Conservation (phyloP, 345 rosid genomes). For the Ailanthus altissimus region DNA sequence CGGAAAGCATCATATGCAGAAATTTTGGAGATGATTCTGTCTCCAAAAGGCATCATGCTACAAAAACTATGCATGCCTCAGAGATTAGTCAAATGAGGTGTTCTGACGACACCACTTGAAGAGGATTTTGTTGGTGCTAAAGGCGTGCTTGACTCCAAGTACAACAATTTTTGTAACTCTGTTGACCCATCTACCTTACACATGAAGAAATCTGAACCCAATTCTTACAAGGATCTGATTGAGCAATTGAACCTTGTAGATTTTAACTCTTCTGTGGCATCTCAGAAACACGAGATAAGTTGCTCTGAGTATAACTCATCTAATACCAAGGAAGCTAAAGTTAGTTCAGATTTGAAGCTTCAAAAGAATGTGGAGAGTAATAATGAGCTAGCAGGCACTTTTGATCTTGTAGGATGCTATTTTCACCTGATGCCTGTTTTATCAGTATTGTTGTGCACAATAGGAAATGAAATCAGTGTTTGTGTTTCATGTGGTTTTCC, state of each 20-base stretch:
- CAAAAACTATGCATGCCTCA: constrained; percentile 28
- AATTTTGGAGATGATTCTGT: constrained; percentile 29
- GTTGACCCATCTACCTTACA: constrained; percentile 27
- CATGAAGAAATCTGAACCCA: constrained; percentile 30
- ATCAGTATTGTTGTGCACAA: constrained; percentile 50
- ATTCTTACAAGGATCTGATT: constrained; percentile 32
- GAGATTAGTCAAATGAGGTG: constrained; percentile 32
- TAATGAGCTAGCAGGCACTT: constrained; percentile 47
- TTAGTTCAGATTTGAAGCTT: constrained; percentile 35
- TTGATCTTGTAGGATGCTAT: constrained; percentile 77
- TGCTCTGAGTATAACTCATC: constrained; percentile 28
- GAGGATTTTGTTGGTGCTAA: constrained; percentile 20
- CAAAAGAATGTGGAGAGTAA: constrained; percentile 38
- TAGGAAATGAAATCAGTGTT: constrained; percentile 55
- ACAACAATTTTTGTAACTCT: constrained; percentile 27
- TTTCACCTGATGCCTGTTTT: constrained; percentile 63
- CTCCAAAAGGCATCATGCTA: constrained; percentile 26
- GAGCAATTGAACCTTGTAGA: constrained; percentile 30
- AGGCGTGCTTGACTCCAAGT: constrained; percentile 28
- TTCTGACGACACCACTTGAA: constrained; percentile 30
- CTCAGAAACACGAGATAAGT: constrained; percentile 29
- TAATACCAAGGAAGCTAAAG: constrained; percentile 29
- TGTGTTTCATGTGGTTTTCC: constrained; percentile 61
- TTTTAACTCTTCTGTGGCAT: constrained; percentile 23
- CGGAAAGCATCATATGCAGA: constrained; percentile 51